A percentile compares a stretch with the other conserved stretches of the same genome.
phyloP scores from a whole-genome alignment of 2,329 filamentous ascomycete genomes.

The Hortaea sp. region DNA sequence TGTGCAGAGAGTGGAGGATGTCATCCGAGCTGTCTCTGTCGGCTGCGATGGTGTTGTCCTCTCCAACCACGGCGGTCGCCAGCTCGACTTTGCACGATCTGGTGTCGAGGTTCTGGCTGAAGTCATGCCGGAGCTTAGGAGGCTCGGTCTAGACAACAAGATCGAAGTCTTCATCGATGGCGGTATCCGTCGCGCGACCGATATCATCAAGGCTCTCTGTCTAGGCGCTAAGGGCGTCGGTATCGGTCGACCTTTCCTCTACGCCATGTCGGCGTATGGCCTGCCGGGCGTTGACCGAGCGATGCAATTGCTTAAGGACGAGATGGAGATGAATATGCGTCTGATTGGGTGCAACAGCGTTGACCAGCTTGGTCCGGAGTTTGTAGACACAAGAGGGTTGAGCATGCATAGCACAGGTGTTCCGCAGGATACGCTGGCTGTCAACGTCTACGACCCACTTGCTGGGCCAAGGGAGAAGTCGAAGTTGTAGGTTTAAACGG shows the following conservation, averaged over 20 bases:
- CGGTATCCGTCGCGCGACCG: constrained; percentile 78
- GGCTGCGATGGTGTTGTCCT: constrained; percentile 79
- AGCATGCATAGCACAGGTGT: constrained; percentile 48
- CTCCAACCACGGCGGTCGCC: constrained; percentile 90
- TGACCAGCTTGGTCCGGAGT: constrained; percentile 65
- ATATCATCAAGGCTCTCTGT: constrained; percentile 91
- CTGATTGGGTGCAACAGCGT: constrained; percentile 71
- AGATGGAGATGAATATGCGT: constrained; percentile 99
- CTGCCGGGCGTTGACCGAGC: constrained; percentile 78
- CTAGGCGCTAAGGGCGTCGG: constrained; percentile 86
- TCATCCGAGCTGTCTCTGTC: constrained; percentile 65
- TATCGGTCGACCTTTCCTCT: constrained; percentile 89
- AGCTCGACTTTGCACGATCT: constrained; percentile 84
- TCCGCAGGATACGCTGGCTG: constrained; percentile 50
- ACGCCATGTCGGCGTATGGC: constrained; percentile 91
- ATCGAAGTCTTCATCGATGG: constrained; percentile 73
- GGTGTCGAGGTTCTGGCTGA: constrained; percentile 86
- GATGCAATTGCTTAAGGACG: constrained; percentile 65
- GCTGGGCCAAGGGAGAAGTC: constrained; percentile 28
- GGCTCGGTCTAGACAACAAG: constrained; percentile 60
- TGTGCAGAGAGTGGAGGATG: constrained; percentile 91
- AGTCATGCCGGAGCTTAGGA: constrained; percentile 74
- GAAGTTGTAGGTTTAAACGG: constrained; percentile 12
- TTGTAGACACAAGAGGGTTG: constrained; percentile 70
- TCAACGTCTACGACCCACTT: constrained; percentile 46